Conservation (phyloP, 1,284 basidiomycete species). For the Neotropicomus parvogracilis region DNA sequence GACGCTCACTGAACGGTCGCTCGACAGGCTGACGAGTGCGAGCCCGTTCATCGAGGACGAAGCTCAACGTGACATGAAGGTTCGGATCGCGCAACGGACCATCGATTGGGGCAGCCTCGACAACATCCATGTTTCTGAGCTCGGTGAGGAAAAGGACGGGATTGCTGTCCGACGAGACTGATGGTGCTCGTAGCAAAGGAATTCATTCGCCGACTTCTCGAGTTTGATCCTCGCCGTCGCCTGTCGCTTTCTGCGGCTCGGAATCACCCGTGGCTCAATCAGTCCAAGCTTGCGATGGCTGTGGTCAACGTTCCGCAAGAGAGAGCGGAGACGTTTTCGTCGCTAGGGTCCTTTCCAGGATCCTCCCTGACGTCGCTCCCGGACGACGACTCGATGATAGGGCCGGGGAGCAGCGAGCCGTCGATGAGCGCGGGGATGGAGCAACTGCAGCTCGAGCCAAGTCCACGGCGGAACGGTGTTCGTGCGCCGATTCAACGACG, state of each 20-base stretch:
- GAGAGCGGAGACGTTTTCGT: slow-evolving; percentile 15
- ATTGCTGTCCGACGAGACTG: background rate
- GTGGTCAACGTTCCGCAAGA: slow-evolving; percentile 1
- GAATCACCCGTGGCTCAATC: slow-evolving; percentile 61
- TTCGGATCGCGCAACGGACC: slow-evolving; percentile 51
- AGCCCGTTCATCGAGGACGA: slow-evolving; percentile 73
- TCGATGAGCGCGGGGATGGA: slow-evolving; percentile 38
- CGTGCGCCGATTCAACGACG: slow-evolving; percentile 44
- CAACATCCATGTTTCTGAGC: slow-evolving; percentile 34
- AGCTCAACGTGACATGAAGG: slow-evolving; percentile 46
- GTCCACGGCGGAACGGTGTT: slow-evolving; percentile 5
- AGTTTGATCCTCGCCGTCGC: slow-evolving; percentile 49
- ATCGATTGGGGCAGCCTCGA: slow-evolving; percentile 61
- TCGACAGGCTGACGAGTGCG: slow-evolving; percentile 61
- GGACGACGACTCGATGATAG: slow-evolving; percentile 33
- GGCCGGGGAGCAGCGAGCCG: slow-evolving; percentile 23
- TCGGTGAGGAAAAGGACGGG: slow-evolving; percentile 32
- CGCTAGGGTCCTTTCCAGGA: slow-evolving; percentile 14
- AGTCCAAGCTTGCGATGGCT: background rate
- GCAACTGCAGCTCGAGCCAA: slow-evolving; percentile 28
- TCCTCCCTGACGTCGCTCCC: slow-evolving; percentile 24
- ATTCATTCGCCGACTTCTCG: slow-evolving; percentile 40
- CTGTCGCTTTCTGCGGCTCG: slow-evolving; percentile 60
- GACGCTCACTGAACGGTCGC: slow-evolving; percentile 11
- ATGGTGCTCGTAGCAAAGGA: slow-evolving; percentile 26